Conservation (phyloP, 306 rosid species). For the Acacia acuminata region DNA sequence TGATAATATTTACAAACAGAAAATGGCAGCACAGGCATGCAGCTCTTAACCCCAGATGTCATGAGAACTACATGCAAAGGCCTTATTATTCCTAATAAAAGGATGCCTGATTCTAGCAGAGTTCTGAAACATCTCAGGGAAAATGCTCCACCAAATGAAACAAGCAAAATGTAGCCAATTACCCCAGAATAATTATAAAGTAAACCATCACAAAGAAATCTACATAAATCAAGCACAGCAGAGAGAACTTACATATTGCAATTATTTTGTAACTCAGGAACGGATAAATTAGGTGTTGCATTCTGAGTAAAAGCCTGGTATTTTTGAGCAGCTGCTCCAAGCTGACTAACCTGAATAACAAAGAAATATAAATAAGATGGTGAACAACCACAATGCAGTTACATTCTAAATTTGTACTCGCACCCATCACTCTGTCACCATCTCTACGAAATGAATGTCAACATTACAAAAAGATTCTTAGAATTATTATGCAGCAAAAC, state of each 20-base stretch:
- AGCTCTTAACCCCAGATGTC: not conserved
- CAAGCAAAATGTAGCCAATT: not conserved
- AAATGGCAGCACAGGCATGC: not conserved
- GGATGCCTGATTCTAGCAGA: not conserved
- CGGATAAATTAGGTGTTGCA: conserved; percentile 80
- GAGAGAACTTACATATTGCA: conserved; percentile 77
- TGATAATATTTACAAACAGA: not conserved
- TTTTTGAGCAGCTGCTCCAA: conserved; percentile 91
- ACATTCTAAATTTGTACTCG: not conserved
- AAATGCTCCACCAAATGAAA: not conserved
- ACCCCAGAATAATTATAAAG: not conserved
- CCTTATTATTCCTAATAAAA: not conserved
- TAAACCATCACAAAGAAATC: conserved; percentile 3
- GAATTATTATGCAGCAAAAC: conserved; percentile 11
- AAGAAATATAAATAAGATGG: conserved; percentile 1
- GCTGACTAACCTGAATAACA: conserved; percentile 85
- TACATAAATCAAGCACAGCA: not conserved
- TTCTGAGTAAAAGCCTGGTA: conserved; percentile 82
- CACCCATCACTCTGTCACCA: conserved; percentile 4
- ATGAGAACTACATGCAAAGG: not conserved
- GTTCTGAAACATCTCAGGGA: not conserved
- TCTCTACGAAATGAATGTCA: not conserved
- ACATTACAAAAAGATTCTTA: not conserved
- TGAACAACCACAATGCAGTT: conserved; percentile 10
- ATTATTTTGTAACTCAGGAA: conserved; percentile 90